Conservation (phyloP, 1,139 yeast species). For the Debaryomyces subglobosus region DNA sequence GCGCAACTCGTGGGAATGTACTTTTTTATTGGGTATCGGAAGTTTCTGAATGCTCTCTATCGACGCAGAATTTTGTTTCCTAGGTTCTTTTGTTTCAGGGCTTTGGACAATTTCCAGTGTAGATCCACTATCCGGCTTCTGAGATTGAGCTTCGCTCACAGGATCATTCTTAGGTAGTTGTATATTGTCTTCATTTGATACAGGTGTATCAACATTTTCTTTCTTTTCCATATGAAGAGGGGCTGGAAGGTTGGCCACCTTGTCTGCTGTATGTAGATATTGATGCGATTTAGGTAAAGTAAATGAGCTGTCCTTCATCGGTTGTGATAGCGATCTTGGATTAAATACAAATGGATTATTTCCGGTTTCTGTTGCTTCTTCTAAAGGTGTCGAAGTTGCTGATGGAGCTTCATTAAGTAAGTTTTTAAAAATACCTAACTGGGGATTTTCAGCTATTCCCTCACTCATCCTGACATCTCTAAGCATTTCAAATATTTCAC, state of each 20-base stretch:
- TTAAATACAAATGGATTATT: background rate
- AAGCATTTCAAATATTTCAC: conserved; percentile 36
- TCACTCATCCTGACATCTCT: conserved; percentile 17
- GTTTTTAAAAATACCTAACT: conserved; percentile 18
- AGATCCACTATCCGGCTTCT: background rate
- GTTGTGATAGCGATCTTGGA: background rate
- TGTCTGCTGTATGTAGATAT: background rate
- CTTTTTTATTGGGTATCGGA: background rate
- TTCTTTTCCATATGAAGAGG: background rate
- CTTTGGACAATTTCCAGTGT: background rate
- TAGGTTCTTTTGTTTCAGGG: background rate
- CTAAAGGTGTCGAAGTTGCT: conserved; percentile 26
- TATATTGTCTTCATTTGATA: background rate
- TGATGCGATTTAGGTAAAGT: conserved; percentile 7
- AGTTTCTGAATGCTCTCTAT: background rate
- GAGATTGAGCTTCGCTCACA: background rate
- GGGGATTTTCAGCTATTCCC: conserved; percentile 23
- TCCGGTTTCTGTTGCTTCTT: conserved; percentile 10
- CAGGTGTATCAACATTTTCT: background rate
- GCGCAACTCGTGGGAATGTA: background rate
- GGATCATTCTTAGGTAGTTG: background rate
- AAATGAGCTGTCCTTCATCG: background rate
- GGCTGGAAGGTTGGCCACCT: background rate
- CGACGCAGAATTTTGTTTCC: background rate
- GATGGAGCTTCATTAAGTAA: conserved; percentile 14